A percentile compares a stretch with the other conserved stretches of the same genome.
These are phyloP conservation scores for Leccinum truebloodii DNA, from an alignment of 768 basidiomycete species.

Conservation along the genomic window DNA sequence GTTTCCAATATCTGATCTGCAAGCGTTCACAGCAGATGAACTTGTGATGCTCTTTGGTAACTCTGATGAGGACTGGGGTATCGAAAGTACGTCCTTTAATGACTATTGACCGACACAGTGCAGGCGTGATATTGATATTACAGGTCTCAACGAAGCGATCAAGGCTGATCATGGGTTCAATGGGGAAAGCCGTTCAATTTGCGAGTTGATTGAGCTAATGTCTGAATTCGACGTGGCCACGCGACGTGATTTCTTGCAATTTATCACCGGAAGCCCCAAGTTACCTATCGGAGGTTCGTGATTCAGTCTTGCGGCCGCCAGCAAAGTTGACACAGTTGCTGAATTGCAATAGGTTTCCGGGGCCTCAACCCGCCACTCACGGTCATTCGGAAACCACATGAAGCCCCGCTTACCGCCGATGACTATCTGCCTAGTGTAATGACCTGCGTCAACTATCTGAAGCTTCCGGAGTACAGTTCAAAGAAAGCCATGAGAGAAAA, in stretches of 20 bases:
- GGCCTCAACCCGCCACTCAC: constrained; percentile 93
- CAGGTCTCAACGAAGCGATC: constrained; percentile 84
- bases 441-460: constrained; percentile 98
- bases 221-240: constrained; percentile 69
- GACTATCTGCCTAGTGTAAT: constrained; percentile 97
- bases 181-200: constrained; percentile 88
- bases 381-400: constrained; percentile 96
- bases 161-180: constrained; percentile 99
- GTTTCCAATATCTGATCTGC: constrained; percentile 88
- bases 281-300: constrained; percentile 88
- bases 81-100: constrained; percentile 67
- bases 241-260: constrained; percentile 90
- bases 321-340: neutral
- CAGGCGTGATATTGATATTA: constrained; percentile 2
- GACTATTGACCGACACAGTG: neutral
- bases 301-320: neutral
- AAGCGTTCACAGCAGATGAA: constrained; percentile 92
- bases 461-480: constrained; percentile 92
- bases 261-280: constrained; percentile 97
- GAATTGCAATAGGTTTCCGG: constrained; percentile 70
- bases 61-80: constrained; percentile 95
- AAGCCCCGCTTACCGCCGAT: constrained; percentile 85
- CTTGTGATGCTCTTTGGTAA: too few relatives aligned
- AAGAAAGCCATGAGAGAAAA: constrained; percentile 85
- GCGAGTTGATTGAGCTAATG: constrained; percentile 86